Evolutionary conservation across 768 basidiomycete genomes (phyloP).

Genomic region (Termitomyces sp.): DNA sequence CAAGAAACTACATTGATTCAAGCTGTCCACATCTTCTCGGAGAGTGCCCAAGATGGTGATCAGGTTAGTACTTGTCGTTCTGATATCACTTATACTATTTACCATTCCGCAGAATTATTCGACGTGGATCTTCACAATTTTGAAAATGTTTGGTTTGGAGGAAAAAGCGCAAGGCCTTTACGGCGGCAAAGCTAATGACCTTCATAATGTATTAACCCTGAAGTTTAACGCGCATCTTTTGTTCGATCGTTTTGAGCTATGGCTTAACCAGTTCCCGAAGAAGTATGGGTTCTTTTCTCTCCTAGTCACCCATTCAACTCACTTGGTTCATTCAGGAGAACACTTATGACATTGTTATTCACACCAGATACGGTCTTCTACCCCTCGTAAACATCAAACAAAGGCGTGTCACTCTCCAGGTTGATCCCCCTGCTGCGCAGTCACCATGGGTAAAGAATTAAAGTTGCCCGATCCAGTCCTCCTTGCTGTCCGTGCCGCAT

Average conservation of each 20-base stretch:
- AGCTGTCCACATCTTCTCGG: too few relatives aligned
- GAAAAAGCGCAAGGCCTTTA: conserved; percentile 20
- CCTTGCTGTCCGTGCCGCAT: conserved; percentile 27
- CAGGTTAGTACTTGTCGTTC: too few relatives aligned
- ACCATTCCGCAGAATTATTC: conserved; percentile 14
- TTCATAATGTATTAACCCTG: conserved; percentile 31
- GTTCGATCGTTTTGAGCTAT: conserved; percentile 26
- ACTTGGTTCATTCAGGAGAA: background rate
- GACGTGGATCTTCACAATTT: conserved; percentile 21
- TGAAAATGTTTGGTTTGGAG: conserved; percentile 22
- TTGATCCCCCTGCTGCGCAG: background rate
- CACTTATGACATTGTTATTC: background rate
- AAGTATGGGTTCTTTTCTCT: background rate
- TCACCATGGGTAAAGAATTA: background rate
- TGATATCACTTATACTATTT: too few relatives aligned
- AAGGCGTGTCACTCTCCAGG: background rate
- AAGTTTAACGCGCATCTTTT: conserved; percentile 6
- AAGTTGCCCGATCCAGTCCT: background rate
- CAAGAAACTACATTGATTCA: too few relatives aligned
- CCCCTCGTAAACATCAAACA: too few relatives aligned
- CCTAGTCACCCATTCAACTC: background rate
- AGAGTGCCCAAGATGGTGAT: too few relatives aligned
- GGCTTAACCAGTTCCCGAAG: conserved; percentile 14
- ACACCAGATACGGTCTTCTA: too few relatives aligned
- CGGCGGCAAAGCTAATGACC: conserved; percentile 24